Base-by-base conservation (phyloP, 106 monocot species). In the Agapanthus africanus region DNA sequence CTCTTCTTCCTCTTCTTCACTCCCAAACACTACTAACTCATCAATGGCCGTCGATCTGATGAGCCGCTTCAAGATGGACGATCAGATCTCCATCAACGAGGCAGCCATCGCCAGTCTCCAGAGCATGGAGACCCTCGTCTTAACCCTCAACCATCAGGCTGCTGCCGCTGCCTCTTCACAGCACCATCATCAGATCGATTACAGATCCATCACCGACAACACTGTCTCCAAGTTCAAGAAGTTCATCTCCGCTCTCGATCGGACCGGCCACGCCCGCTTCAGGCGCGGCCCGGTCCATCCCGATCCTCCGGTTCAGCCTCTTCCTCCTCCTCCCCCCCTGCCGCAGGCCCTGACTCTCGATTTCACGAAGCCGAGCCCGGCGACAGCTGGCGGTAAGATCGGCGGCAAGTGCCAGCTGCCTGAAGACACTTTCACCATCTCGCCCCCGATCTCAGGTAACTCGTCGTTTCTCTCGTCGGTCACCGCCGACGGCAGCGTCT, bases 401-500 rank as follows among this genome's bases (percentile, higher is more conserved):
- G 6, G 64, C 32, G 70, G 7, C 1, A 46, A 73, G 1, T 6
- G 44, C 37, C 41, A 46, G 21, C 9, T 54, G 14, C 0, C 59
- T 19, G 82, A 75, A 37, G 83, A 79, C 5, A 66, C 57, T 25
- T 84, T 80, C 67, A 75, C 80, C 68, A 65, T 77, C 60, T 82
- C 90, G 28, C 67, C 86, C 0, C 78, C 84, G 27, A 39, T 80
- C 37, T 88, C 91, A 14, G 83, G 90, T 1, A 77, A 81, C 36
- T 87, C 78, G 74, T 90, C 90, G 2, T 85, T 88, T 62, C 77
- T 91, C 71, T 52, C 85, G 46, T 83, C 91, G 22, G 69, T 85
- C 14, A 85, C 84, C 41, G 91, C 88, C 44, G 95, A 95, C 59
- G 76, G 83, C 15, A 95, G 91, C 80, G 83, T 91, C 16, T 79